These are phyloP conservation scores for Colletotrichum cereale DNA, from an alignment of 2,329 filamentous ascomycete species.

Conservation along the genomic window DNA sequence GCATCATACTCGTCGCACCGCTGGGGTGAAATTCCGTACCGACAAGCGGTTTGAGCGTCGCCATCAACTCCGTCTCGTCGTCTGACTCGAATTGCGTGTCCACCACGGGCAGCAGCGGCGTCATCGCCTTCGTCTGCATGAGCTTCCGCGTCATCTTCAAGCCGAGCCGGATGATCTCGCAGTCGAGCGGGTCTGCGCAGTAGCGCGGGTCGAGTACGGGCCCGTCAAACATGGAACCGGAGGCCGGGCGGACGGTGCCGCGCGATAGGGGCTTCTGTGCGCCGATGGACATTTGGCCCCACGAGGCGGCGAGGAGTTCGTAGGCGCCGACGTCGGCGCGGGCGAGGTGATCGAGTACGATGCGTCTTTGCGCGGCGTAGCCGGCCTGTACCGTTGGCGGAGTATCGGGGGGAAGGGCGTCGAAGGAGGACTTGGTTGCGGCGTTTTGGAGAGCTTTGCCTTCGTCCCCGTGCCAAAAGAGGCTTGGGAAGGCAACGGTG, in stretches of 20 bases:
- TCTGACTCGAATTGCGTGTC: conserved; percentile 41
- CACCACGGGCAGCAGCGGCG: conserved; percentile 39
- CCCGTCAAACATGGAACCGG: conserved; percentile 51
- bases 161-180: conserved; percentile 45
- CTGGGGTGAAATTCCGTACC: conserved; percentile 56
- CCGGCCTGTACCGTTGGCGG: conserved; percentile 52
- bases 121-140: conserved; percentile 45
- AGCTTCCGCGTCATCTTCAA: conserved; percentile 46
- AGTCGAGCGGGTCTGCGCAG: conserved; percentile 58
- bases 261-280: conserved; percentile 58
- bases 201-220: conserved; percentile 58
- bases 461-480: conserved; percentile 43
- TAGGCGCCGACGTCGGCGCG: conserved; percentile 44
- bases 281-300: conserved; percentile 48
- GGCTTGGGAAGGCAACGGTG: conserved; percentile 45
- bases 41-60: conserved; percentile 51
- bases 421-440: conserved; percentile 41
- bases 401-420: conserved; percentile 43
- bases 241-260: conserved; percentile 55
- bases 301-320: conserved; percentile 49
- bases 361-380: conserved; percentile 51
- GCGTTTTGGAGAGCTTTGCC: conserved; percentile 44
- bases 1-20: conserved; percentile 63
- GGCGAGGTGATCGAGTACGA: conserved; percentile 44
- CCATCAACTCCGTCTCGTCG: conserved; percentile 44